Base-by-base conservation (phyloP, 805 yeast species). In the Yamadazyma akitaensis region DNA sequence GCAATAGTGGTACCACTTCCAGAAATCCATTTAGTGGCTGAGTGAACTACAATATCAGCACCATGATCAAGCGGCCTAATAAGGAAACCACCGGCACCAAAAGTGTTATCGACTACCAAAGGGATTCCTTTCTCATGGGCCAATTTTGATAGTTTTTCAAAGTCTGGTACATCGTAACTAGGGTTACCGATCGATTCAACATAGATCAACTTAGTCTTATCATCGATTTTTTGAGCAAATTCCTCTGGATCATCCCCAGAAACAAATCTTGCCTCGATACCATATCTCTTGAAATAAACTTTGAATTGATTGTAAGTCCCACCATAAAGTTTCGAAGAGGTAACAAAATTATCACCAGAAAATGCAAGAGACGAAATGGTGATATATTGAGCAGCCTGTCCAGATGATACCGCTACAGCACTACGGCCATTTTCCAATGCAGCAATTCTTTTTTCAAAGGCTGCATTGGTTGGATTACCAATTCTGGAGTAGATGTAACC, bases 1-100 rank as follows among this genome's bases (percentile, higher is more conserved):
- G 86, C 97, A 66, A 91, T 84, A 37, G 97, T 88, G 47, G 87
- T 89, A 63, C 98, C 97, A 63, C 91, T 97, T 49, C 97, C 98
- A 53, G 96, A 96, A 55, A 91, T 91, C 97, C 97, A 92, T 68
- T 91, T 91, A 49, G 98, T 91, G 46, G 97, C 96, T 51, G 97
- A 90, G 67, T 91, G 96, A 17, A 86, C 86, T 30, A 92, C 85
- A 54, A 91, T 85, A 64, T 91, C 97, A 40, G 89, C 97, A 55
- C 97, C 97, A 60, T 80, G 85, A 51, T 86, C 86, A 55, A 91
- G 69, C 51, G 98, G 98, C 55, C 79, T 82, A 50, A 88, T 80
- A 58, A 87, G 79, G 73, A 70, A 90, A 42, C 97, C 97, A 68
- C 96, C 97, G 37, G 97, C 97, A 63, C 96, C 98, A 59, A 91